Percentiles rank a stretch among this genome's conserved stretches.
Conservation (phyloP, 148 eudicot genomes). For the Nepenthes mirabilis region DNA sequence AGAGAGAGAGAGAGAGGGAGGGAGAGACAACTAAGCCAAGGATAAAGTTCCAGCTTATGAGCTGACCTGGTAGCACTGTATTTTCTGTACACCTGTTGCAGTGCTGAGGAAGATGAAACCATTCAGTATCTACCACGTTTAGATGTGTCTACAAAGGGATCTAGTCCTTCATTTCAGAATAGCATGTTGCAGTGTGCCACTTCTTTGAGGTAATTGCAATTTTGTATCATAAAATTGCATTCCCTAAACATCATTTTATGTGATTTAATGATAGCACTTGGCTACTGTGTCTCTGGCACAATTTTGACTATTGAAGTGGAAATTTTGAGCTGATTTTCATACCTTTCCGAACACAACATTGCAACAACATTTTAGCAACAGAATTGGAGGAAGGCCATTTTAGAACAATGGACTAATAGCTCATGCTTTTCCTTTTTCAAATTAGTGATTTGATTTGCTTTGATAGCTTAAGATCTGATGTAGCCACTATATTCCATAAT, state of each 20-base stretch:
- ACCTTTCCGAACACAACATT: constrained; percentile 56
- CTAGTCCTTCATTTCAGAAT: constrained; percentile 61
- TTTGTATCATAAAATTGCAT: not conserved
- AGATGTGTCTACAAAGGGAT: constrained; percentile 40
- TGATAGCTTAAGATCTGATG: too few species aligned
- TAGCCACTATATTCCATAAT: too few species aligned
- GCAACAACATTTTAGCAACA: constrained; percentile 78
- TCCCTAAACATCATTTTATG: not conserved
- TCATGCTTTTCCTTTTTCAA: constrained; percentile 54
- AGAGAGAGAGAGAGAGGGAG: not conserved
- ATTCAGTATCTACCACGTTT: constrained; percentile 41
- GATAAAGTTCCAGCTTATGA: too few species aligned
- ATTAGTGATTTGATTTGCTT: not conserved
- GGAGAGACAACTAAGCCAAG: too few species aligned
- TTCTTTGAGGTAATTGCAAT: constrained; percentile 38
- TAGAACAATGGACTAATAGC: constrained; percentile 88
- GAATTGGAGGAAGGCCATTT: constrained; percentile 83
- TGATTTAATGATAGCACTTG: not conserved
- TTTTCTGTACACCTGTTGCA: constrained; percentile 12
- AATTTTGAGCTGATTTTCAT: constrained; percentile 13
- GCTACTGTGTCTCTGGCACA: constrained; percentile 4
- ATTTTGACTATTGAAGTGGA: constrained; percentile 5
- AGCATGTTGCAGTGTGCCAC: constrained; percentile 59
- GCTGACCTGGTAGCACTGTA: not conserved
- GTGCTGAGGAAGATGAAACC: constrained; percentile 71